These are phyloP conservation scores for Ogataea saltuana DNA, from an alignment of 805 yeast genomes.

Conservation along the genomic window DNA sequence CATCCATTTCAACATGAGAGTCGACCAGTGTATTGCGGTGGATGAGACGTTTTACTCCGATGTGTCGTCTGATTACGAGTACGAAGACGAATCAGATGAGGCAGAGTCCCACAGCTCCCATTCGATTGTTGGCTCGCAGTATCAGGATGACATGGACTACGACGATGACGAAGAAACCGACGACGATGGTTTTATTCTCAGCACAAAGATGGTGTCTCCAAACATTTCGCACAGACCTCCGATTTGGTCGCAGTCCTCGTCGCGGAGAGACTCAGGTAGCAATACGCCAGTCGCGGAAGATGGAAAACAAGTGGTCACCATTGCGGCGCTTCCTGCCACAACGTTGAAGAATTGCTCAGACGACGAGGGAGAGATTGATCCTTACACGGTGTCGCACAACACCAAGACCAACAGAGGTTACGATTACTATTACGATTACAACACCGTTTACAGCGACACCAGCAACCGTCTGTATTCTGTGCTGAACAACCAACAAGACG, in stretches of 20 bases:
- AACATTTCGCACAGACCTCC: constrained; percentile 34
- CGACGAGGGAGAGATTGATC: constrained; percentile 63
- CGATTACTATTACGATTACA: constrained; percentile 78
- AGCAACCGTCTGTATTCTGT: constrained; percentile 43
- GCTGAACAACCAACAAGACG: constrained; percentile 25
- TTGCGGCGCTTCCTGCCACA: constrained; percentile 83
- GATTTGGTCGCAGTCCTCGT: constrained; percentile 17
- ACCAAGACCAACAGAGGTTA: constrained; percentile 72
- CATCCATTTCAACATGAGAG: constrained; percentile 92
- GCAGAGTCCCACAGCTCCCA: constrained; percentile 24
- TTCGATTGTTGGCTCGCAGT: constrained; percentile 1
- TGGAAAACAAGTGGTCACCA: constrained; percentile 46
- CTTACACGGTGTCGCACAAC: constrained; percentile 66
- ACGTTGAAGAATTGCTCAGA: constrained; percentile 73
- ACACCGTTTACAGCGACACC: constrained; percentile 64
- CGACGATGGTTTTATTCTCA: constrained; percentile 30
- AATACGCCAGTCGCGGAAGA: constrained; percentile 1
- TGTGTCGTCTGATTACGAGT: constrained; percentile 26
- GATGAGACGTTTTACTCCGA: constrained; percentile 37
- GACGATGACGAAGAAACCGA: constrained; percentile 31
- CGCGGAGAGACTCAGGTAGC: constrained; percentile 14
- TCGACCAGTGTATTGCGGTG: constrained; percentile 89
- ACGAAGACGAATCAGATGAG: constrained; percentile 28
- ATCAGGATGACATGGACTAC: constrained; percentile 29
- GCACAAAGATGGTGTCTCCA: constrained; percentile 18